Evolutionary conservation across 176 grass and related monocot species (phyloP).

Genomic region (Oryza rufipogon): DNA sequence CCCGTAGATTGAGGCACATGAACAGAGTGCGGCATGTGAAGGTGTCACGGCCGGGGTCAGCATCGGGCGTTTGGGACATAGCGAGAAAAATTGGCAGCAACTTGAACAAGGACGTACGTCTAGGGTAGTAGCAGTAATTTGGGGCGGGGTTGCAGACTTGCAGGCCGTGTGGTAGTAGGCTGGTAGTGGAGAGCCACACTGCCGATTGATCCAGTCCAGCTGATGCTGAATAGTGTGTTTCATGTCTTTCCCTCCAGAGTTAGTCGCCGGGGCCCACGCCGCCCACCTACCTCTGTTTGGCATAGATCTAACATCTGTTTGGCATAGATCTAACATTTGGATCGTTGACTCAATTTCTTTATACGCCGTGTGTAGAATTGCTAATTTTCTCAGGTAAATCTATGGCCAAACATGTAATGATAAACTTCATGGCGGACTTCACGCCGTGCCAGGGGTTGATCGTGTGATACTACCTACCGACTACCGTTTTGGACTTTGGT

Average conservation of each 20-base stretch:
- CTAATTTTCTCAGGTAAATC: not conserved
- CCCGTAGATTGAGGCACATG: conserved; percentile 42
- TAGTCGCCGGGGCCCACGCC: conserved; percentile 35
- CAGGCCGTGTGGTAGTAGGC: not conserved
- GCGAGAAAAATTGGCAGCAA: too few species aligned
- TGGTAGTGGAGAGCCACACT: conserved; percentile 49
- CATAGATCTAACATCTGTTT: not conserved
- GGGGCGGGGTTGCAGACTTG: not conserved
- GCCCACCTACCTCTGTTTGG: not conserved
- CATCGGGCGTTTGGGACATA: conserved; percentile 35
- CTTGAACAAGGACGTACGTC: not conserved
- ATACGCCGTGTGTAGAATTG: not conserved
- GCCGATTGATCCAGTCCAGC: not conserved
- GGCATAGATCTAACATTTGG: conserved; percentile 11
- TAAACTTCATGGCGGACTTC: too few species aligned
- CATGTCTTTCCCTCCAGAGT: conserved; percentile 22
- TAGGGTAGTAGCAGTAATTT: not conserved
- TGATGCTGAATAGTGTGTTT: conserved; percentile 29
- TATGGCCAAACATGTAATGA: not conserved
- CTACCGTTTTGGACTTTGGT: too few species aligned
- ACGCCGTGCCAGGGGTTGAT: not conserved
- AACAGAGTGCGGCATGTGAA: conserved; percentile 53
- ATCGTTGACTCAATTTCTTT: conserved; percentile 24
- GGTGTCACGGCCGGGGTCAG: conserved; percentile 20
- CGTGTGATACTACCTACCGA: too few species aligned